phyloP scores from a whole-genome alignment of 2,329 filamentous ascomycete genomes.

The Boeremia exigua region DNA sequence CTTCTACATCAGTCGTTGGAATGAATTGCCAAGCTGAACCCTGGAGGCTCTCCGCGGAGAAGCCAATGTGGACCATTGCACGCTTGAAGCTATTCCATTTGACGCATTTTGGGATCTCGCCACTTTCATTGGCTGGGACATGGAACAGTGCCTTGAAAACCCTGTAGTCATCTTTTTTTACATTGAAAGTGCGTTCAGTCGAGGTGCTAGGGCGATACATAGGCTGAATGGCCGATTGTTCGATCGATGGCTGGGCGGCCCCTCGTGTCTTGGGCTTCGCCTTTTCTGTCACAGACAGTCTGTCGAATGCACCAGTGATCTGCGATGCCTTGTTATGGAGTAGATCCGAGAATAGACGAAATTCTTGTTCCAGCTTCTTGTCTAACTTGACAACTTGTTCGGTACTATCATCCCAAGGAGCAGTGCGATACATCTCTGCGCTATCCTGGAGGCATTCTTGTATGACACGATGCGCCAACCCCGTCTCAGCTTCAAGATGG shows the following conservation, averaged over 20 bases:
- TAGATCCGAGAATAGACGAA: background rate
- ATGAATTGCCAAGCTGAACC: conserved; percentile 65
- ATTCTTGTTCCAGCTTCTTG: background rate
- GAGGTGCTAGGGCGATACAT: too few relatives aligned
- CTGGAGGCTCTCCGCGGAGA: conserved; percentile 63
- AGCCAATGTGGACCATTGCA: conserved; percentile 59
- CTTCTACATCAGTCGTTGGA: conserved; percentile 46
- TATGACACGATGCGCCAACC: conserved; percentile 8
- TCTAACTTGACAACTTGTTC: background rate
- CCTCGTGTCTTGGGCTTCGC: background rate
- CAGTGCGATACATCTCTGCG: background rate
- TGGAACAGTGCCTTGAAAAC: background rate
- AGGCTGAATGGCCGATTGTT: background rate
- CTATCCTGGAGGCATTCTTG: background rate
- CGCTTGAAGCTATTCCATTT: conserved; percentile 61
- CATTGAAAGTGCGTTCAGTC: background rate
- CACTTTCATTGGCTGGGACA: conserved; percentile 6
- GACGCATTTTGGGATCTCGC: conserved; percentile 55
- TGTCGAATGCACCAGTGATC: background rate
- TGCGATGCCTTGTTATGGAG: background rate
- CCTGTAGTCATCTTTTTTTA: background rate
- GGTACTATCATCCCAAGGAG: background rate
- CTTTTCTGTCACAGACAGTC: background rate
- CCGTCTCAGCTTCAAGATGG: background rate
- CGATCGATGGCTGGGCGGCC: background rate